Evolutionary conservation across 176 grass and related monocot species (phyloP).

Genomic region (Raddia guianensis): DNA sequence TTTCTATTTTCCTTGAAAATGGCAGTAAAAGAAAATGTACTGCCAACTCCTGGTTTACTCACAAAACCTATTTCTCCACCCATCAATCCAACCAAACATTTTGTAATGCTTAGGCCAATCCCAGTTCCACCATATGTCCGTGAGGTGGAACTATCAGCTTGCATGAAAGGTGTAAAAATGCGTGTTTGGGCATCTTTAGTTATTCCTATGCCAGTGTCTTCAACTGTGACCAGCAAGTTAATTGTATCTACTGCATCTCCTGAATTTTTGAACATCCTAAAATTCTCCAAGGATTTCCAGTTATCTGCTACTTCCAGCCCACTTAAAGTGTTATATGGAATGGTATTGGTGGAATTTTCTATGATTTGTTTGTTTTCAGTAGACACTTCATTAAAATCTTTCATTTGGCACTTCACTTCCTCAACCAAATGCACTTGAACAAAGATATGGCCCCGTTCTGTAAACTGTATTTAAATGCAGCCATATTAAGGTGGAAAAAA

Average conservation of each 20-base stretch:
- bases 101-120: slow-evolving; percentile 86
- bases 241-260: slow-evolving; percentile 38
- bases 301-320: slow-evolving; percentile 57
- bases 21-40: slow-evolving; percentile 85
- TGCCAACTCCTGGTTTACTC: slow-evolving; percentile 57
- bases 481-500: slow-evolving; percentile 21
- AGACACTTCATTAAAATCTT: slow-evolving; percentile 18
- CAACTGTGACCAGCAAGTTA: slow-evolving; percentile 65
- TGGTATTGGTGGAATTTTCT: background rate
- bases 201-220: slow-evolving; percentile 86
- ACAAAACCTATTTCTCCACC: slow-evolving; percentile 56
- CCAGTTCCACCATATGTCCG: slow-evolving; percentile 78
- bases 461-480: slow-evolving; percentile 56
- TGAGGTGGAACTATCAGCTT: slow-evolving; percentile 81
- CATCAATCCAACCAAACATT: slow-evolving; percentile 73
- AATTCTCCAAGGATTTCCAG: slow-evolving; percentile 51
- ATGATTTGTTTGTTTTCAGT: slow-evolving; percentile 23
- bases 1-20: slow-evolving; percentile 50
- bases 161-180: slow-evolving; percentile 86
- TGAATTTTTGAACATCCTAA: slow-evolving; percentile 48
- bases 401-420: slow-evolving; percentile 54
- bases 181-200: slow-evolving; percentile 58
- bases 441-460: slow-evolving; percentile 72
- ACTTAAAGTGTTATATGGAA: slow-evolving; percentile 60
- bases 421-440: slow-evolving; percentile 69